A percentile compares a stretch with the other conserved stretches of the same genome.
Conservation (phyloP, 352 stramenopile genomes). For the Globisporangium megalacanthum region DNA sequence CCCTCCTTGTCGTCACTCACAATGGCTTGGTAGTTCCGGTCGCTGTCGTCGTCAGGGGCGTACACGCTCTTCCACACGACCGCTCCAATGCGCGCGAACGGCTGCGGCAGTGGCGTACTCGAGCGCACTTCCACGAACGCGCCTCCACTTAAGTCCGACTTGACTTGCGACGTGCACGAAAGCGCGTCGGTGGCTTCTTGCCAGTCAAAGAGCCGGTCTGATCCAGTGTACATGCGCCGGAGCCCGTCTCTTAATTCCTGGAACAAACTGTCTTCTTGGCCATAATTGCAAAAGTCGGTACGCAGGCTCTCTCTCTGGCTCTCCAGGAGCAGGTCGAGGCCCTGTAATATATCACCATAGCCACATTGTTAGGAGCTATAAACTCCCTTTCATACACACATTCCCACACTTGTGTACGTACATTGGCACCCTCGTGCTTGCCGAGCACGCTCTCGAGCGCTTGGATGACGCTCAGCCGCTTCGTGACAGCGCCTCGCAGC, state of each 20-base stretch:
- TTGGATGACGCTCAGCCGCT: constrained; percentile 34
- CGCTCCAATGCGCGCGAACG: not conserved
- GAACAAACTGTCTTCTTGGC: constrained; percentile 7
- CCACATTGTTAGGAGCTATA: not conserved
- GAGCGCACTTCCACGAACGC: constrained; percentile 9
- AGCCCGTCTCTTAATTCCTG: not conserved
- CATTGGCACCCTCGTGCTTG: not conserved
- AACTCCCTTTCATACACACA: too few relatives aligned
- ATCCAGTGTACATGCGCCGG: constrained; percentile 7
- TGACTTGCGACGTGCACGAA: constrained; percentile 7
- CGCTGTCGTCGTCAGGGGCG: too few relatives aligned
- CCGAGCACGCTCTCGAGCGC: constrained; percentile 32
- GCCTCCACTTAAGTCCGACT: not conserved
- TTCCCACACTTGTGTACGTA: not conserved
- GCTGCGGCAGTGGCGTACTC: constrained; percentile 4
- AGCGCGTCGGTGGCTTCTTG: not conserved
- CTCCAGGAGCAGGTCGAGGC: constrained; percentile 3
- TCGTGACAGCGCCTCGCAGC: constrained; percentile 35
- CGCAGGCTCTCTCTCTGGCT: constrained; percentile 1
- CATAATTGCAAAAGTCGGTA: not conserved
- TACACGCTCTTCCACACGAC: too few relatives aligned
- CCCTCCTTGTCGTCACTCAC: too few relatives aligned
- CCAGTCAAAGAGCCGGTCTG: constrained; percentile 9
- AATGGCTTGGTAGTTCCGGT: too few relatives aligned
- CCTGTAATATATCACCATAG: not conserved